These are phyloP conservation scores for Fusarium subtropicale DNA, from an alignment of 2,329 filamentous ascomycete species.

Conservation along the genomic window DNA sequence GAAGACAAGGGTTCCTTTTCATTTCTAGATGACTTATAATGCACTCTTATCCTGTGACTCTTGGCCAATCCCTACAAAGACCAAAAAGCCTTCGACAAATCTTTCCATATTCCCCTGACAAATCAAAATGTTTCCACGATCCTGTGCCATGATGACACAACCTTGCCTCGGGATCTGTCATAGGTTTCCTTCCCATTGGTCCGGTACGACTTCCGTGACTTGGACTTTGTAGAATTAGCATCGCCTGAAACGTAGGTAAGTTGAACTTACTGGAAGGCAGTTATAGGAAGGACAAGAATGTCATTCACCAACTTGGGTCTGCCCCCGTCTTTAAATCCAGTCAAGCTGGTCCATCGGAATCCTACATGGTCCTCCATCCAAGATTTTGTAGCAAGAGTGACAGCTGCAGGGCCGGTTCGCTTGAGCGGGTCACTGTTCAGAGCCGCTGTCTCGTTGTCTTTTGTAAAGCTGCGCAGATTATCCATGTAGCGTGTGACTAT, in stretches of 20 bases:
- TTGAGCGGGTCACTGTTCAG: neutral
- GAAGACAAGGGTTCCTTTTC: no score
- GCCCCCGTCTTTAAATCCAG: neutral
- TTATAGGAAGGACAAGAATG: slow-evolving; percentile 1
- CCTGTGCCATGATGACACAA: neutral
- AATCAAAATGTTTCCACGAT: slow-evolving; percentile 6
- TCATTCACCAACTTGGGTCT: neutral
- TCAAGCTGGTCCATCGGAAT: slow-evolving; percentile 9
- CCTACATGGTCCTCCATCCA: neutral
- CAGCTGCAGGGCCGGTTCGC: slow-evolving; percentile 10
- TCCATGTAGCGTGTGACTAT: neutral
- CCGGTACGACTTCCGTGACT: neutral
- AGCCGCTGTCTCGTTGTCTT: neutral
- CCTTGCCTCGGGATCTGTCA: neutral
- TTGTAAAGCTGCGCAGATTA: neutral
- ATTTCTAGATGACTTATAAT: no score
- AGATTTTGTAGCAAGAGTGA: slow-evolving; percentile 2
- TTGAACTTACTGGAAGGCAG: slow-evolving; percentile 1
- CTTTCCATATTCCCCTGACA: neutral
- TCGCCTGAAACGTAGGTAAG: rapidly evolving
- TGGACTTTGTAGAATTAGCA: neutral
- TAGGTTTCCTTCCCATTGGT: neutral
- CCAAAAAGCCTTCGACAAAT: slow-evolving; percentile 12
- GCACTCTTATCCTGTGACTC: neutral
- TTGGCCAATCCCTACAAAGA: slow-evolving; percentile 7